Base-by-base conservation (phyloP, 2,329 filamentous ascomycete species). In the Pseudofabraea citricarpa region DNA sequence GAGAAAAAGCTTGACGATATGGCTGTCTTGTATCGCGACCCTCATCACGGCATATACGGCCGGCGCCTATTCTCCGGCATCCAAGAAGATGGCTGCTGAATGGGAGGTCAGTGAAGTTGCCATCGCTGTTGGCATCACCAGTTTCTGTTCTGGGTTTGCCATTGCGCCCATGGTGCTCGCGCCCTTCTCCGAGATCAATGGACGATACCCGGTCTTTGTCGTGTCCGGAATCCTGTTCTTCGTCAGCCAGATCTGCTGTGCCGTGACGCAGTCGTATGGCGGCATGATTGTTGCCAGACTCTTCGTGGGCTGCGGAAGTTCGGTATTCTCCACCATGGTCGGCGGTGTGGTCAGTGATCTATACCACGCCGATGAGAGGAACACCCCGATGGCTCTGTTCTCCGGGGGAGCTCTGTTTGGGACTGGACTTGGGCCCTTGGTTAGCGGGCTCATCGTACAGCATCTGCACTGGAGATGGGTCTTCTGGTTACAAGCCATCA, bases 311-410 rank as follows among this genome's bases (percentile, higher is more conserved):
- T 79, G 81, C n/a, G 87, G 86, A 6, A 83, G 79, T 5, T 89
- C 83, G 38, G 81, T 74, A 0, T 95, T 94, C 59, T 89, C 85
- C 35, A 93, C 88, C 18, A 90, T 95, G 75, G 85, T 95, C 0
- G 90, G 90, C n/a, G 90, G 90, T 3, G 86, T 96, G 4, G 84
- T 96, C 31, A 85, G 85, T 40, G 90, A 96, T 58, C 77, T 95
- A 46, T 95, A 90, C 67, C 78, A 83, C 37, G 80, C 87, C 8
- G 69, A 86, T 46, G 82, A 87, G 35, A 74, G 91, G 24, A 95
- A 96, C 56, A 89, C 85, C 0, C 87, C 90, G 0, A 95, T 96
- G 91, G 84, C 88, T 0, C 61, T 95, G 0, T 96, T 95, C 62
- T 85, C 85, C n/a, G 87, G 85, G 1, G 72, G 74, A 3, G 90